These are phyloP conservation scores for Penicillium sclerotigenum DNA, from an alignment of 2,329 filamentous ascomycete genomes.

Conservation along the genomic window DNA sequence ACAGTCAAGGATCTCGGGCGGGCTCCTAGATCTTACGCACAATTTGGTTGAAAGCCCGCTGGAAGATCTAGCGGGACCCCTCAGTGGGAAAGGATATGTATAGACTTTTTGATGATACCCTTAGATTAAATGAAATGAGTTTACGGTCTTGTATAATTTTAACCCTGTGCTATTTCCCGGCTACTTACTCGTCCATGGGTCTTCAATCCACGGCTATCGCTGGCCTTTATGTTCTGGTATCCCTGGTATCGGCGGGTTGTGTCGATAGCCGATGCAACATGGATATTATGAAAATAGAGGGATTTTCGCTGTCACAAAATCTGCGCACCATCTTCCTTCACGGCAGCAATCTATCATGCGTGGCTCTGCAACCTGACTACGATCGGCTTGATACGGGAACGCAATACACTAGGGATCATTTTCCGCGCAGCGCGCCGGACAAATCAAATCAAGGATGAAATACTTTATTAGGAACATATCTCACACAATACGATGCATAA, in stretches of 20 bases:
- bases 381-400: not conserved
- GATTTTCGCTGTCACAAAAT: not conserved
- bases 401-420: not conserved
- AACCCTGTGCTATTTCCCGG: not conserved
- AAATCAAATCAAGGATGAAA: not conserved
- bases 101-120: conserved; percentile 12
- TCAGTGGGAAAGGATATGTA: not conserved
- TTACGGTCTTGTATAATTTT: not conserved
- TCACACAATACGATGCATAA: not conserved
- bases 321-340: not conserved
- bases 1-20: not conserved
- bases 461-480: not conserved
- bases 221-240: not conserved
- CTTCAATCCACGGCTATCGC: not conserved
- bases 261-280: not conserved
- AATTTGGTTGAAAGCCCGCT: not conserved
- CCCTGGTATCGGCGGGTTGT: not conserved
- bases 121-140: conserved; percentile 7
- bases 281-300: not conserved
- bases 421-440: not conserved
- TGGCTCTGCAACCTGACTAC: not conserved
- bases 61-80: not conserved
- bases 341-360: not conserved
- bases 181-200: not conserved
- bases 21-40: not conserved